Base-by-base conservation (phyloP, 495 filamentous ascomycete genomes). In the Trichoderma orchidacearum region DNA sequence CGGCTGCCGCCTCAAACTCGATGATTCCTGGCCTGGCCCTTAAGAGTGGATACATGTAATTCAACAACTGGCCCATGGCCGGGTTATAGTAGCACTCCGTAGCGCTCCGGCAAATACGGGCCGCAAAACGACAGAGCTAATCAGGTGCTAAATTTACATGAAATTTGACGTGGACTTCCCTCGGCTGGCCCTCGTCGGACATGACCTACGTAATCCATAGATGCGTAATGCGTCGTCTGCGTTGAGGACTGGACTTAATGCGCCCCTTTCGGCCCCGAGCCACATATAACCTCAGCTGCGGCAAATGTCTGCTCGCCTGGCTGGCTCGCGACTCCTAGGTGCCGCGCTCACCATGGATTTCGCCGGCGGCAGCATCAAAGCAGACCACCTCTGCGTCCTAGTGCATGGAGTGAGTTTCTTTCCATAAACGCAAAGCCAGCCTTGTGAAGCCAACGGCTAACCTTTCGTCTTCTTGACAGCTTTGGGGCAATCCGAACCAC, bases 401-500 rank as follows among this genome's bases (percentile, higher is more conserved):
- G 83, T 96, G 31, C 92, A 96, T 70, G 92, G 92, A 31, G 90
- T 93, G 79, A 36, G 64, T 67, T 23, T 59, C 53, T 60, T 51
- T 36, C 58, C 32, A 3, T 18, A 12, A 29, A 3, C 50, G 18
- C 52, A 5, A 27, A 9, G n/a, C 27, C 52, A 15, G 45, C 29
- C 32, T 56, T n/a, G n/a, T n/a, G n/a, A n/a, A n/a, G n/a, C n/a
- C n/a, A n/a, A n/a, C n/a, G 7, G 41, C 41, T 48, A 13, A 48
- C 41, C 5, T 15, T 11, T 13, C 21, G 21, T 8, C 2, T 13
- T 8, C 9, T 17, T n/a, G 23, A 56, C 58, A 89, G 89, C 79
- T 95, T 58, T 96, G 93, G 93, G 92, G 92, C 15, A 96, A 95
- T 63, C 90, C 92, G 9, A 73, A 76, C 45, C 93, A 97, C 69